Percentiles rank a stretch among this genome's conserved stretches.
These are phyloP conservation scores for Echinosophora koreensis DNA, from an alignment of 306 rosid genomes.

Conservation along the genomic window DNA sequence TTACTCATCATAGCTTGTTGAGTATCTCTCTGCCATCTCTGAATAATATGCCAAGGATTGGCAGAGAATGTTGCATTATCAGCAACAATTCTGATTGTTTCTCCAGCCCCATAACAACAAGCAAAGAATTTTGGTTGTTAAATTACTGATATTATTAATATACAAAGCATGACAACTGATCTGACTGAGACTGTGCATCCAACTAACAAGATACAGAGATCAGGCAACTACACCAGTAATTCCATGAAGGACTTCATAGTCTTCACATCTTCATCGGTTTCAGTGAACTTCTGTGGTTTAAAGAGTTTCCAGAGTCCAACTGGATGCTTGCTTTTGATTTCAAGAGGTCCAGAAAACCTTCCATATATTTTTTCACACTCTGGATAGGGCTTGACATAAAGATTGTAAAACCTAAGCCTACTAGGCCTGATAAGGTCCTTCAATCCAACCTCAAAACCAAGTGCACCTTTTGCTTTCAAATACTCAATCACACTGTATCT, in stretches of 20 bases:
- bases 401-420: conserved; percentile 84
- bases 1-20: neutral
- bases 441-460: conserved; percentile 72
- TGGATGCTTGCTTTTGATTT: conserved; percentile 65
- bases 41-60: neutral
- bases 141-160: neutral
- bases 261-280: conserved; percentile 61
- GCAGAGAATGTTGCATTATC: neutral
- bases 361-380: conserved; percentile 80
- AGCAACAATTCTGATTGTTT: neutral
- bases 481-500: conserved; percentile 76
- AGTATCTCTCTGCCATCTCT: neutral
- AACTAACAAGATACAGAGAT: neutral
- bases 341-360: conserved; percentile 54
- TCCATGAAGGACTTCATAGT: conserved; percentile 76
- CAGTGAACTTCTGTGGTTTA: conserved; percentile 61
- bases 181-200: neutral
- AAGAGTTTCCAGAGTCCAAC: conserved; percentile 83
- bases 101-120: neutral
- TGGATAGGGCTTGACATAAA: conserved; percentile 87
- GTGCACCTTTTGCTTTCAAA: conserved; percentile 72
- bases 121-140: neutral
- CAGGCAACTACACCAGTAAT: conserved; percentile 53
- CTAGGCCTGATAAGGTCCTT: conserved; percentile 77
- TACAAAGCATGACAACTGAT: neutral